Conservation (phyloP, 305 asterid species). For the Fraxinus nigra region DNA sequence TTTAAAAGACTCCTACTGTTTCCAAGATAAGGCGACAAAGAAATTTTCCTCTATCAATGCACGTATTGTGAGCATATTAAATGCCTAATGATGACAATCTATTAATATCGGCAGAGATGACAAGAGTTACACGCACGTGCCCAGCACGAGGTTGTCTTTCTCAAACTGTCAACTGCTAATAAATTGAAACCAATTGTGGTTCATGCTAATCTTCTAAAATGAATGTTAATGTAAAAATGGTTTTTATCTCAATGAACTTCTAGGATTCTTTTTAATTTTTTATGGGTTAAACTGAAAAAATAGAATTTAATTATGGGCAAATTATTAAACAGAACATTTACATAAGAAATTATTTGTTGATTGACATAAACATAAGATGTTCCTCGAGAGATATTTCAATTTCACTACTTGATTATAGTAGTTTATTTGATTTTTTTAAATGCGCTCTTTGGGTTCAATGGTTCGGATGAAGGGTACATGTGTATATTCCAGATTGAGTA, state of each 20-base stretch:
- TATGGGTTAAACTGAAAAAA: background rate
- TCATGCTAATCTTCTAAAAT: background rate
- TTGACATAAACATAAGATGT: no score
- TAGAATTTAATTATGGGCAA: background rate
- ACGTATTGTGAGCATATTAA: no score
- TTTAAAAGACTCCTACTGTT: no score
- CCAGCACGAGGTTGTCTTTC: background rate
- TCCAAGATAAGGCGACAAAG: no score
- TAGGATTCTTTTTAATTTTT: background rate
- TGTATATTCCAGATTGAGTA: background rate
- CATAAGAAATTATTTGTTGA: background rate
- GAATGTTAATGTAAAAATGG: background rate
- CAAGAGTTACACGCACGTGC: background rate
- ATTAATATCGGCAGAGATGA: background rate
- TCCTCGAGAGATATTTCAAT: background rate
- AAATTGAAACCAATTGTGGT: background rate
- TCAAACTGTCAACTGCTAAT: background rate
- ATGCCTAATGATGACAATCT: no score
- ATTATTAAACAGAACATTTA: background rate
- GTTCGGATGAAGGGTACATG: background rate
- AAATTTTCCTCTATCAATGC: no score
- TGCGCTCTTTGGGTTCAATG: background rate
- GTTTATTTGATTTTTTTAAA: background rate
- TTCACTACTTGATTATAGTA: background rate
- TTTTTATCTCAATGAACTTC: background rate